Conservation (phyloP, 257 asterid species). For the Scutellaria galericulata region DNA sequence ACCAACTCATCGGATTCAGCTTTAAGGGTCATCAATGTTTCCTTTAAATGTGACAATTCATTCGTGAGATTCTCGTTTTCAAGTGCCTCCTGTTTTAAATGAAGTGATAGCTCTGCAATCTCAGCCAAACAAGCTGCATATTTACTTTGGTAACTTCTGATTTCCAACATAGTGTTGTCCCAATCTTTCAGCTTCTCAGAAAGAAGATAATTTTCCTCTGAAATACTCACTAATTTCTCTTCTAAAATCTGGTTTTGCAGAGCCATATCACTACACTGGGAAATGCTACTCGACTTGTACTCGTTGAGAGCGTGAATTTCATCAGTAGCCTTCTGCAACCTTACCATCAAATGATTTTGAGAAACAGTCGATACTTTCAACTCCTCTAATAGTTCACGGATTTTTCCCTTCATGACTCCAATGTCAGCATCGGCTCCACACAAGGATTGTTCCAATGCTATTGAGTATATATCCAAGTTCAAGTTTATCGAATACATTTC, state of each 20-base stretch:
- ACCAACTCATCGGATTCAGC: constrained; percentile 57
- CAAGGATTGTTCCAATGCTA: constrained; percentile 60
- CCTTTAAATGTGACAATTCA: constrained; percentile 56
- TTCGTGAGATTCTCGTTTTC: constrained; percentile 56
- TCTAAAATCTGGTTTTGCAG: constrained; percentile 69
- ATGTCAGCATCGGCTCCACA: constrained; percentile 57
- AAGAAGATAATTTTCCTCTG: constrained; percentile 61
- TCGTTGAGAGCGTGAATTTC: constrained; percentile 63
- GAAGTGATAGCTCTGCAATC: constrained; percentile 62
- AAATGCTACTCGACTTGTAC: constrained; percentile 62
- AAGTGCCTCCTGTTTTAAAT: constrained; percentile 57
- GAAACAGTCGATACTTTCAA: constrained; percentile 62
- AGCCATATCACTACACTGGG: constrained; percentile 62
- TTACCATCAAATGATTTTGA: constrained; percentile 60
- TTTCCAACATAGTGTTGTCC: constrained; percentile 51
- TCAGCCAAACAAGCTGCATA: constrained; percentile 70
- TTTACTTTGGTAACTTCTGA: constrained; percentile 48
- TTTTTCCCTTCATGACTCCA: constrained; percentile 46
- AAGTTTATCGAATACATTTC: constrained; percentile 76
- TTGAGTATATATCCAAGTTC: constrained; percentile 81
- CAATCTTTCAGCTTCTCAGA: constrained; percentile 56
- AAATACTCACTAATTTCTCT: constrained; percentile 54
- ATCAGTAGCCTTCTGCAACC: constrained; percentile 68
- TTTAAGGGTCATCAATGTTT: constrained; percentile 49
- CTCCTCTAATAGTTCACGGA: constrained; percentile 59